These are phyloP conservation scores for Clonostachys rhizophaga DNA, from an alignment of 2,329 filamentous ascomycete species.

Conservation along the genomic window DNA sequence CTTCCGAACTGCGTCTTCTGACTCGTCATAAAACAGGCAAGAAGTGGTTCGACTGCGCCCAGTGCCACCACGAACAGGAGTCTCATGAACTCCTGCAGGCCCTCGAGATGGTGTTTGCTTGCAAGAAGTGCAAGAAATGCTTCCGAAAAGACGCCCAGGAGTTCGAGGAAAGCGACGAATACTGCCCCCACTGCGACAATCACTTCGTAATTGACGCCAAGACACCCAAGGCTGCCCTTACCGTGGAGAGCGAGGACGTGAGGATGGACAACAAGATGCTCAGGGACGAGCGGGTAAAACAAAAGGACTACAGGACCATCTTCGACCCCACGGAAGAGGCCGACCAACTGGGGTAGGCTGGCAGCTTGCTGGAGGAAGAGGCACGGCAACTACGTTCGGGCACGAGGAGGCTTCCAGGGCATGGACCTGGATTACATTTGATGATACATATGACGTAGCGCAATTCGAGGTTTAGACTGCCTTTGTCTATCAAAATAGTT, in stretches of 20 bases:
- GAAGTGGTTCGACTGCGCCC: conserved; percentile 98
- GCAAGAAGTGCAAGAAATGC: conserved; percentile 98
- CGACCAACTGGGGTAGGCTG: conserved; percentile 65
- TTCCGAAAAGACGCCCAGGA: conserved; percentile 91
- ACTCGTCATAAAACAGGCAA: conserved; percentile 48
- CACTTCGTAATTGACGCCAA: conserved; percentile 92
- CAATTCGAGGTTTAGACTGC: conserved; percentile 13
- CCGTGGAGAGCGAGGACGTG: conserved; percentile 88
- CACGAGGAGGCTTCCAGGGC: conserved; percentile 7
- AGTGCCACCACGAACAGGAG: conserved; percentile 85
- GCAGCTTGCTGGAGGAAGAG: neutral
- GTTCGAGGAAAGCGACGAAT: conserved; percentile 96
- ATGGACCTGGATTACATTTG: conserved; percentile 21
- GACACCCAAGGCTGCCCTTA: conserved; percentile 75
- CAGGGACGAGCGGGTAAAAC: conserved; percentile 76
- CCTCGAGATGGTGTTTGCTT: conserved; percentile 89
- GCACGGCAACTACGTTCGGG: neutral
- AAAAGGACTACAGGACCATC: conserved; percentile 55
- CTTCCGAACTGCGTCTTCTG: neutral
- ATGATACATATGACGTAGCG: conserved; percentile 27
- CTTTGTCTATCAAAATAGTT: conserved; percentile 14
- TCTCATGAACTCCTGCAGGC: conserved; percentile 70
- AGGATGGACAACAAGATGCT: conserved; percentile 86
- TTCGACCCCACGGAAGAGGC: conserved; percentile 75
- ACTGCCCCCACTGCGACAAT: conserved; percentile 98